Evolutionary conservation across 495 filamentous ascomycete species (phyloP).

Genomic region (Amphirosellinia nigrospora): DNA sequence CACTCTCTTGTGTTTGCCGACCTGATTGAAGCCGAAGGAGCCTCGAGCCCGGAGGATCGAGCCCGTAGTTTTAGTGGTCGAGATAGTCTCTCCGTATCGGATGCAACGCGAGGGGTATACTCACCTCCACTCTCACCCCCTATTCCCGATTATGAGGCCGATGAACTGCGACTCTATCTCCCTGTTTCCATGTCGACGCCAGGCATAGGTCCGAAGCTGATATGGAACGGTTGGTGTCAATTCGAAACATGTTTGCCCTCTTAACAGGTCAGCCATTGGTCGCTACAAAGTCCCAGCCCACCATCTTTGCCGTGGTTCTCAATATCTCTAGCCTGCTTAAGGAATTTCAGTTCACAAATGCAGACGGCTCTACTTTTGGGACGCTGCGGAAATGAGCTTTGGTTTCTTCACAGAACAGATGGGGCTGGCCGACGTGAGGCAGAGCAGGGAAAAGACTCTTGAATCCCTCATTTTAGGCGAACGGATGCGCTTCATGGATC

Average conservation of each 20-base stretch:
- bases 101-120: slow-evolving; percentile 51
- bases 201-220: slow-evolving; percentile 59
- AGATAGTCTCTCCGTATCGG: slow-evolving; percentile 46
- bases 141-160: slow-evolving; percentile 42
- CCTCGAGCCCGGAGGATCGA: slow-evolving; percentile 47
- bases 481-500: slow-evolving; percentile 75
- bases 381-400: slow-evolving; percentile 75
- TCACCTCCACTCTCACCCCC: slow-evolving; percentile 40
- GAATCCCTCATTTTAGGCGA: slow-evolving; percentile 90
- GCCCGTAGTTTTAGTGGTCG: slow-evolving; percentile 49
- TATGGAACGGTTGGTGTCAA: slow-evolving; percentile 70
- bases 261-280: slow-evolving; percentile 81
- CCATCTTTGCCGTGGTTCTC: slow-evolving; percentile 76
- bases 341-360: slow-evolving; percentile 77
- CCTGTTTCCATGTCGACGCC: slow-evolving; percentile 53
- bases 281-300: slow-evolving; percentile 69
- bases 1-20: slow-evolving; percentile 72
- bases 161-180: slow-evolving; percentile 74
- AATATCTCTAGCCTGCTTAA: slow-evolving; percentile 71
- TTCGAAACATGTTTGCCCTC: slow-evolving; percentile 92
- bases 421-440: slow-evolving; percentile 76
- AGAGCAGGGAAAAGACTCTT: slow-evolving; percentile 86
- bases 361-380: slow-evolving; percentile 81
- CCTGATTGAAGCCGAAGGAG: slow-evolving; percentile 68
- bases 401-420: slow-evolving; percentile 77